These are phyloP conservation scores for Coniella vitis DNA, from an alignment of 2,329 filamentous ascomycete genomes.

Conservation along the genomic window DNA sequence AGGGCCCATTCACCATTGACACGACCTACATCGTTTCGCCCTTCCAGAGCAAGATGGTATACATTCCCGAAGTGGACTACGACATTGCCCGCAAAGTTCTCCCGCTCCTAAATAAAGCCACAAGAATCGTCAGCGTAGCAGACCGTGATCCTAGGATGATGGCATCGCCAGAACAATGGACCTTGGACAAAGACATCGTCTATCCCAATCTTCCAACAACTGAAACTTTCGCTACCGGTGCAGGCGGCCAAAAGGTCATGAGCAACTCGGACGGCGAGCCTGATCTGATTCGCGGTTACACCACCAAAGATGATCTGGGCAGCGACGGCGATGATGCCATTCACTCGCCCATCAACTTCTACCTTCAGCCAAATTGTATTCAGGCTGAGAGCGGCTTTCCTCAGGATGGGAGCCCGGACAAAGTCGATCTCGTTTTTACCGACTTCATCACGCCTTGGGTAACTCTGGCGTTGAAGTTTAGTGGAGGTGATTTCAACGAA, in stretches of 20 bases:
- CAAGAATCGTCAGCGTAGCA: slow-evolving; percentile 37
- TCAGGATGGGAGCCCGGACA: slow-evolving; percentile 49
- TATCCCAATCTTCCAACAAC: slow-evolving; percentile 21
- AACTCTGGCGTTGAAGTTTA: slow-evolving; percentile 62
- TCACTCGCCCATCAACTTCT: slow-evolving; percentile 68
- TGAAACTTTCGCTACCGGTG: not conserved
- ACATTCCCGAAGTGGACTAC: slow-evolving; percentile 76
- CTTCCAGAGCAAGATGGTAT: slow-evolving; percentile 73
- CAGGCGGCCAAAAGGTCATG: slow-evolving; percentile 26
- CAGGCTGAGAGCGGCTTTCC: slow-evolving; percentile 62
- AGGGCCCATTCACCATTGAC: slow-evolving; percentile 84
- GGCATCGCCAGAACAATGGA: slow-evolving; percentile 41
- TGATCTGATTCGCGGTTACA: slow-evolving; percentile 65
- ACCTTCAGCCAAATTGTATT: slow-evolving; percentile 76
- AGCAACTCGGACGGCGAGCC: slow-evolving; percentile 28
- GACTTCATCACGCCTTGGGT: slow-evolving; percentile 87
- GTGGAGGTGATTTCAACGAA: slow-evolving; percentile 42
- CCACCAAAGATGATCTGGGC: slow-evolving; percentile 78
- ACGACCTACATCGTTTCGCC: slow-evolving; percentile 81
- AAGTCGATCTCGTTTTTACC: slow-evolving; percentile 82
- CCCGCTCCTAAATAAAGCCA: slow-evolving; percentile 48
- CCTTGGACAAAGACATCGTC: slow-evolving; percentile 20
- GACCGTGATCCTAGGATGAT: slow-evolving; percentile 38
- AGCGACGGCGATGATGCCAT: slow-evolving; percentile 84
- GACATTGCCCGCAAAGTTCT: slow-evolving; percentile 63